phyloP scores from a whole-genome alignment of 2,329 filamentous ascomycete species.

The Colletotrichum horii region DNA sequence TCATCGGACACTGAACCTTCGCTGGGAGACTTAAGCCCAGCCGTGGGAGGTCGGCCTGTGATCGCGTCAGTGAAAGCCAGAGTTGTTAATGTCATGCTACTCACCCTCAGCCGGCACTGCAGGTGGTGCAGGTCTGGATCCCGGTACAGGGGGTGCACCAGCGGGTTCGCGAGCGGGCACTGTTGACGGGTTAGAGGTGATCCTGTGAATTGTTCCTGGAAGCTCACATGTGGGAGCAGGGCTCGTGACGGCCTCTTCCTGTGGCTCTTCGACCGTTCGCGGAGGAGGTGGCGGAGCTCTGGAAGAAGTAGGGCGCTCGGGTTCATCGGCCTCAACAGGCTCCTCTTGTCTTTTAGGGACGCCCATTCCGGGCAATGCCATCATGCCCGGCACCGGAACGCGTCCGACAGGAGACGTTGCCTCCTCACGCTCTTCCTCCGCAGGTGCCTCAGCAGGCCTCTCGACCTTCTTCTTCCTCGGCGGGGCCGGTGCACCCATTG shows the following conservation, averaged over 20 bases:
- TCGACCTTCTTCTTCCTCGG: constrained; percentile 63
- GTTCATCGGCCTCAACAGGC: constrained; percentile 53
- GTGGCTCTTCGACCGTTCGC: constrained; percentile 56
- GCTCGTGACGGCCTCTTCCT: constrained; percentile 29
- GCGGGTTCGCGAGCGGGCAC: constrained; percentile 35
- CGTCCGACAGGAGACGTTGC: constrained; percentile 44
- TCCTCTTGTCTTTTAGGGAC: constrained; percentile 55
- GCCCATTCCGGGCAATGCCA: constrained; percentile 76
- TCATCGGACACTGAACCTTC: constrained; percentile 89
- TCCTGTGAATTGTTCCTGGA: constrained; percentile 24
- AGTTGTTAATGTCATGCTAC: constrained; percentile 32
- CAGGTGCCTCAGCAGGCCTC: constrained; percentile 36
- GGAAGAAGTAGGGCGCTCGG: constrained; percentile 44
- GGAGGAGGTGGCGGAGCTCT: constrained; percentile 43
- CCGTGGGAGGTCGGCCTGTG: constrained; percentile 65
- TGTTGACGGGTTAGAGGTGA: constrained; percentile 34
- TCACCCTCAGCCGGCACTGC: constrained; percentile 67
- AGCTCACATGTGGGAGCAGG: constrained; percentile 14
- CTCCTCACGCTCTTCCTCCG: constrained; percentile 48
- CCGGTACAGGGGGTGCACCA: constrained; percentile 51
- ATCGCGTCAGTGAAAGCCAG: background rate
- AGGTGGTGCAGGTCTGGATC: constrained; percentile 59
- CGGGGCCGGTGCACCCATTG: constrained; percentile 55
- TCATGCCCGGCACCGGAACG: constrained; percentile 62
- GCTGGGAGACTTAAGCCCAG: constrained; percentile 62